These are phyloP conservation scores for Exutisphaerella laricina DNA, from an alignment of 2,329 filamentous ascomycete species.

Conservation along the genomic window DNA sequence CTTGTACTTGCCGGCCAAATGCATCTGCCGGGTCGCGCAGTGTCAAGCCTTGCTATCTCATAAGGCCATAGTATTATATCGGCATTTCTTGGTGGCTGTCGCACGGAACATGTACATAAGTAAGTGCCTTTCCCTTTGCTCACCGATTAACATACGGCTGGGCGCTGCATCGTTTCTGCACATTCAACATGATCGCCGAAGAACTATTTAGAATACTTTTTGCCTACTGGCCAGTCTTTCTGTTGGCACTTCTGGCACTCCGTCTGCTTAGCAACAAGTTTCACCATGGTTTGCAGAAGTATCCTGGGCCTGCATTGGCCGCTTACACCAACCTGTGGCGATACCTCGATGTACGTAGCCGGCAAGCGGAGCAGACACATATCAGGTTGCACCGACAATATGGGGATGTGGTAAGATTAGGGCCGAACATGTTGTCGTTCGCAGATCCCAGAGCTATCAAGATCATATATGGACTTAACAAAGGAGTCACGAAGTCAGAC, in stretches of 20 bases:
- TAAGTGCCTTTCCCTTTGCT: neutral
- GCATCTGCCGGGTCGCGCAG: slow-evolving; percentile 4
- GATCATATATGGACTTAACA: slow-evolving; percentile 74
- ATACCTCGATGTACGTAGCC: slow-evolving; percentile 60
- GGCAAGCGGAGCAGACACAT: slow-evolving; percentile 62
- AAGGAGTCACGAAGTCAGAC: slow-evolving; percentile 73
- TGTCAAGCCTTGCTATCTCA: no score
- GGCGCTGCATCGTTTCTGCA: neutral
- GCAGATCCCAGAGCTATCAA: slow-evolving; percentile 67
- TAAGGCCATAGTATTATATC: no score
- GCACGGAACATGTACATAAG: neutral
- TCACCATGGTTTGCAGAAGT: slow-evolving; percentile 58
- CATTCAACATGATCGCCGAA: slow-evolving; percentile 30
- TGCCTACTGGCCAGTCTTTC: slow-evolving; percentile 39
- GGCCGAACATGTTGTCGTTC: slow-evolving; percentile 69
- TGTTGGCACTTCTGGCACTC: slow-evolving; percentile 30
- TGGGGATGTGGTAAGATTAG: slow-evolving; percentile 68
- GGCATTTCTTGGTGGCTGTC: neutral
- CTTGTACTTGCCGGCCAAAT: neutral
- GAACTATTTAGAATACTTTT: slow-evolving; percentile 26
- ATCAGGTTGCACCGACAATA: slow-evolving; percentile 63
- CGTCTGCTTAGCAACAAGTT: slow-evolving; percentile 44
- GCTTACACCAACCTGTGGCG: slow-evolving; percentile 69
- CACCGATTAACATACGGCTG: no score
- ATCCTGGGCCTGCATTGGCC: slow-evolving; percentile 67